phyloP scores from a whole-genome alignment of 371 early-diverging fungal genomes.

The Mortierella sp. region DNA sequence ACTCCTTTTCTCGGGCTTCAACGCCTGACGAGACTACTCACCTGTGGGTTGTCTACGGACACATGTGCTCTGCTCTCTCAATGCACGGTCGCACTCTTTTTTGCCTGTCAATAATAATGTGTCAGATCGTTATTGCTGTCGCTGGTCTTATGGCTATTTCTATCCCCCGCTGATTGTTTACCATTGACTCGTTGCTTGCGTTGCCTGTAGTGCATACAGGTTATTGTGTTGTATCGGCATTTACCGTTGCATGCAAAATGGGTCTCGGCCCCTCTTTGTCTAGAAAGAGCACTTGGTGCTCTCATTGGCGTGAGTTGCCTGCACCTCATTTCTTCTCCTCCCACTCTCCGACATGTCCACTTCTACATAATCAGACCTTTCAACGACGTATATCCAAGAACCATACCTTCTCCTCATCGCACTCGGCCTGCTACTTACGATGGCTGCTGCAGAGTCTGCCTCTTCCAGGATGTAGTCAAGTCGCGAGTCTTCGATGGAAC shows the following conservation, averaged over 20 bases:
- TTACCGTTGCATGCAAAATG: background rate
- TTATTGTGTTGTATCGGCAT: background rate
- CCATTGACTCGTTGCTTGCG: background rate
- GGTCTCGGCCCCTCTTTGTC: background rate
- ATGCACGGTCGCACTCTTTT: background rate
- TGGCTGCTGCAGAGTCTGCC: background rate
- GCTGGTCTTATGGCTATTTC: background rate
- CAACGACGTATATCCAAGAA: background rate
- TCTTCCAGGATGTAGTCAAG: background rate
- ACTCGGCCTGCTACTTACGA: background rate
- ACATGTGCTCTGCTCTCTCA: constrained; percentile 1
- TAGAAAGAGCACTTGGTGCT: background rate
- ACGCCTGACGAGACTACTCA: background rate
- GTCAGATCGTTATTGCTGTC: background rate
- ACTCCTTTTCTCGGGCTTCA: background rate
- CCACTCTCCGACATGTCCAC: background rate
- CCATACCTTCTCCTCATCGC: background rate
- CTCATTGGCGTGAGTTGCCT: background rate
- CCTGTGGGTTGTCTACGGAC: background rate
- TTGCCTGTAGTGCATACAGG: background rate
- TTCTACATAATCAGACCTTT: background rate
- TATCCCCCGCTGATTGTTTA: too few relatives aligned
- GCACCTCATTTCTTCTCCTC: background rate
- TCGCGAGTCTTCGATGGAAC: background rate
- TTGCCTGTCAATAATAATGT: background rate